Conservation (phyloP, 2,329 filamentous ascomycete species). For the Delphinella strobiligena region DNA sequence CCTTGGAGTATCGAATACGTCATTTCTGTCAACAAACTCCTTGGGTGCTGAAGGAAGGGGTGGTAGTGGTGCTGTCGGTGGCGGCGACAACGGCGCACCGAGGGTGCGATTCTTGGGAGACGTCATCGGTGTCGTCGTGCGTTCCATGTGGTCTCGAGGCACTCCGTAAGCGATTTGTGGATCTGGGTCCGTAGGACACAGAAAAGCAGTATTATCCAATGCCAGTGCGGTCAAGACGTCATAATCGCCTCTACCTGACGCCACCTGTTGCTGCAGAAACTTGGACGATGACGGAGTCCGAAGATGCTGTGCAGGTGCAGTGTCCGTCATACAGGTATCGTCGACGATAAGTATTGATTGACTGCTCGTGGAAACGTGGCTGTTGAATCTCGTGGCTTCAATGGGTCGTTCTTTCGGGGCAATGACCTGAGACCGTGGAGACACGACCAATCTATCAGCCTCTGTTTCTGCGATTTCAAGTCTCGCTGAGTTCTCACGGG, state of each 20-base stretch:
- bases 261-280: neutral
- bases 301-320: neutral
- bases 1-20: too few species aligned
- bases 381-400: constrained; percentile 21
- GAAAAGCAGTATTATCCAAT: constrained; percentile 6
- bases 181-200: neutral
- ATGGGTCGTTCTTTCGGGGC: neutral
- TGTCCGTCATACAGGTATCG: constrained; percentile 39
- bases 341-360: constrained; percentile 85
- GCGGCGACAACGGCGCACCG: constrained; percentile 3
- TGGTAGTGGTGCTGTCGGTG: neutral
- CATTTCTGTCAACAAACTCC: too few species aligned
- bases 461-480: neutral
- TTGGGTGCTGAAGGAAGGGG: neutral
- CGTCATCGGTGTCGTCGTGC: too few species aligned
- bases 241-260: neutral
- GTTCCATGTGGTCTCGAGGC: too few species aligned
- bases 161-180: too few species aligned
- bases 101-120: too few species aligned
- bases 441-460: neutral
- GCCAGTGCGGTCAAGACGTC: constrained; percentile 1
- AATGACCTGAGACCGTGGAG: neutral
- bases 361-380: constrained; percentile 63
- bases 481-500: neutral
- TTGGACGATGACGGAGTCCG: neutral